Percentiles rank a stretch among this genome's conserved stretches.
Conservation (phyloP, 805 yeast species). For the Saccharomycopsis microspora region DNA sequence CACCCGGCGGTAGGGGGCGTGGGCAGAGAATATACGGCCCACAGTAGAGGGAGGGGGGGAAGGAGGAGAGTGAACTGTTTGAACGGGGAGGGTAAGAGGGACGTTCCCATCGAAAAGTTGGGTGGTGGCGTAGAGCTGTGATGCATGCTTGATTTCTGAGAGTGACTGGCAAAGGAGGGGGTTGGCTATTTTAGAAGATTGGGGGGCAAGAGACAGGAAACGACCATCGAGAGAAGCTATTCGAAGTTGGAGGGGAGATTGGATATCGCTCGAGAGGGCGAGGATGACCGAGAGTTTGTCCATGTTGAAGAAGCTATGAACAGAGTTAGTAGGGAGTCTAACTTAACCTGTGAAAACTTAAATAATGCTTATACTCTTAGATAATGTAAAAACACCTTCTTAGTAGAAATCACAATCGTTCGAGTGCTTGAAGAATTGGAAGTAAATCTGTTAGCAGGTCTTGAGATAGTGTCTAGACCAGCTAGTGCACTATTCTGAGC, state of each 20-base stretch:
- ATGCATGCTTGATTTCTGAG: slow-evolving; percentile 12
- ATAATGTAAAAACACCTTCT: no score
- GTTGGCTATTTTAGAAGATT: slow-evolving; percentile 8
- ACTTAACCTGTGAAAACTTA: no score
- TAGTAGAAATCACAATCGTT: no score
- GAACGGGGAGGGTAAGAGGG: slow-evolving; percentile 12
- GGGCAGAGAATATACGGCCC: not conserved
- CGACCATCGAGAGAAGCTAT: slow-evolving; percentile 14
- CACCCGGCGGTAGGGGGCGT: slow-evolving; percentile 22
- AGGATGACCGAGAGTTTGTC: slow-evolving; percentile 10
- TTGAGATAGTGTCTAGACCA: no score
- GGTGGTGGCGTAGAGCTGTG: slow-evolving; percentile 11
- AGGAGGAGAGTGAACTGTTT: slow-evolving; percentile 7
- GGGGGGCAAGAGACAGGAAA: slow-evolving; percentile 7
- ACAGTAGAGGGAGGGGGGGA: not conserved
- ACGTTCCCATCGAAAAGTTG: slow-evolving; percentile 14
- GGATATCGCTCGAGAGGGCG: slow-evolving; percentile 14
- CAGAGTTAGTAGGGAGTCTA: no score
- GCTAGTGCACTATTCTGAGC: no score
- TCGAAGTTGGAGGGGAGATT: slow-evolving; percentile 8
- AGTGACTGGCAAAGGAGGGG: slow-evolving; percentile 11
- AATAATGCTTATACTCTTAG: no score
- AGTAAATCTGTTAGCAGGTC: no score
- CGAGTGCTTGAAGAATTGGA: no score
- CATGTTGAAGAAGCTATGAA: not conserved